Base-by-base conservation (phyloP, 2,329 filamentous ascomycete genomes). In the Fusarium lateritium region DNA sequence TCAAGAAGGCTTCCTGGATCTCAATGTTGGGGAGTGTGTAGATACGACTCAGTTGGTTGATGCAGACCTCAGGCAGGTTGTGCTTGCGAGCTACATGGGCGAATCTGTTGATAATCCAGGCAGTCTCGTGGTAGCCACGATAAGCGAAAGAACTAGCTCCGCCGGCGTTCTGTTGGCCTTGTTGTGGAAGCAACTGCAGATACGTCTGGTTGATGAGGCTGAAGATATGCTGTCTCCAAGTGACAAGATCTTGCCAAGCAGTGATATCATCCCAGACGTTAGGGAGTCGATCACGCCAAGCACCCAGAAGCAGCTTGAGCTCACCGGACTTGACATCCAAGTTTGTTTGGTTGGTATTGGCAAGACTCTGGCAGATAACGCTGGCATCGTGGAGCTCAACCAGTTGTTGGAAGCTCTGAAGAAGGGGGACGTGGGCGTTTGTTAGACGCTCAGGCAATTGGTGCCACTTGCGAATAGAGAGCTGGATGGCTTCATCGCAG, bases 201-300 rank as follows among this genome's bases (percentile, higher is more conserved):
- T 99, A 99, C 0, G 94, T 97, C 49, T 89, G 89, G 78, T 99
- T 99, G 82, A 99, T 98, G 24, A 99, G 87, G 59, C 94, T 92
- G 83, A 99, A 99, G 64, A 99, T 98, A 79, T 99, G 96, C 78
- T 99, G 97, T 72, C 96, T 90, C 96, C 96, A 99, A 2, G 96
- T 99, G n/a, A 99, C 96, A 40, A 99, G 84, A 77, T 99, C 97
- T 79, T 99, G 96, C 96, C 96, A 99, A 39, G 96, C 94, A 69
- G 97, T 97, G 79, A 99, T 99, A 78, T 99, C 96, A 78, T 99
- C 96, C 96, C 96, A 99, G 5, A 97, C 92, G 76, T 99, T 99
- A 3, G 96, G 96, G 53, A 99, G 83, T 49, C 96, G 89, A 77
- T 99, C 96, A 60, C 96, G 90, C 96, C 96, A 99, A 9, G 95